Evolutionary conservation across 371 early-diverging fungal species (phyloP).

Genomic region (Syncephalastrum sp.): DNA sequence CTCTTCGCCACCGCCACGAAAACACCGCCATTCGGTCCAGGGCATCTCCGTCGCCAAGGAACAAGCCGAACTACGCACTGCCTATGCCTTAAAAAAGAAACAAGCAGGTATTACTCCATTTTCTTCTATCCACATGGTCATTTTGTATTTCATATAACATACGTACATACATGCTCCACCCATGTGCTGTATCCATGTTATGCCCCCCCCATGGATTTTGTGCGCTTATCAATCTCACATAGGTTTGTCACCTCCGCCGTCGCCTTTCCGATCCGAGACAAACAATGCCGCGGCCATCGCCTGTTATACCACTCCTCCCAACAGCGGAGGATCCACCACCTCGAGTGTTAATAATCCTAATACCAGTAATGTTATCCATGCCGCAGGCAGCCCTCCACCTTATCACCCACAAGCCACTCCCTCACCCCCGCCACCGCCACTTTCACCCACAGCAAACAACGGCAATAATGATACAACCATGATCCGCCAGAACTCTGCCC

Average conservation of each 20-base stretch:
- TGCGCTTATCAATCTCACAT: background rate
- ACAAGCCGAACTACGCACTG: conserved; percentile 30
- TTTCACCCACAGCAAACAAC: conserved; percentile 21
- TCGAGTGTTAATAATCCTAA: background rate
- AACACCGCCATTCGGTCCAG: conserved; percentile 48
- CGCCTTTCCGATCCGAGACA: conserved; percentile 3
- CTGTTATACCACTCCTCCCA: conserved; percentile 15
- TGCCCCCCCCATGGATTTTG: no score
- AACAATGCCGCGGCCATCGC: conserved; percentile 1
- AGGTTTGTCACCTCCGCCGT: conserved; percentile 11
- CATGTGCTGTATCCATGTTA: no score
- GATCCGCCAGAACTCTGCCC: conserved; percentile 19
- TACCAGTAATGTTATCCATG: background rate
- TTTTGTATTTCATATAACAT: no score
- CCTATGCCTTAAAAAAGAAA: conserved; percentile 18
- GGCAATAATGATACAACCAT: conserved; percentile 8
- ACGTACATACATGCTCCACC: no score
- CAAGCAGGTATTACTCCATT: conserved; percentile 4
- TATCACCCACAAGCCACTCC: background rate
- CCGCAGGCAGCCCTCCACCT: background rate
- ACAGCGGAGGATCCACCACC: conserved; percentile 6
- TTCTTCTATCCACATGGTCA: no score
- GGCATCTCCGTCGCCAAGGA: conserved; percentile 46
- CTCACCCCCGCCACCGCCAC: conserved; percentile 13
- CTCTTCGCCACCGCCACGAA: conserved; percentile 23